Conservation (phyloP, 129 eudicot species). For the Gnaphalium uliginosum region DNA sequence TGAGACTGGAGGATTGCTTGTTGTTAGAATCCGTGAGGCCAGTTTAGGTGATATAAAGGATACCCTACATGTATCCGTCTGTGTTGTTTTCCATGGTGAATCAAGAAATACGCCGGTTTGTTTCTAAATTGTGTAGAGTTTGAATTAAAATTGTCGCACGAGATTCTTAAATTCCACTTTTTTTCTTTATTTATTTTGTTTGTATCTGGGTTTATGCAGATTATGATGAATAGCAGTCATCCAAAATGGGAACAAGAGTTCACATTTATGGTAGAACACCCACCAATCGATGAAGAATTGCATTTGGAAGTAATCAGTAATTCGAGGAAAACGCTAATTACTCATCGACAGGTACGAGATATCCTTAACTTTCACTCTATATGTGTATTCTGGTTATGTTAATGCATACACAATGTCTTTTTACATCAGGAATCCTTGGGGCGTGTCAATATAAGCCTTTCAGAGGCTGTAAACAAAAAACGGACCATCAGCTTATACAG, state of each 20-base stretch:
- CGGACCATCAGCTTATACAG: slow-evolving; percentile 56
- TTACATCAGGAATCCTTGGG: slow-evolving; percentile 51
- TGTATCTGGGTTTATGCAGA: slow-evolving; percentile 21
- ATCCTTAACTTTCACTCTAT: neutral
- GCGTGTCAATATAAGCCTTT: slow-evolving; percentile 46
- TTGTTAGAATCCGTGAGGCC: slow-evolving; percentile 54
- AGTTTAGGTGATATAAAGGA: slow-evolving; percentile 45
- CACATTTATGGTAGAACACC: slow-evolving; percentile 57
- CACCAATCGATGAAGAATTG: slow-evolving; percentile 53
- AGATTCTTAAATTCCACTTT: neutral
- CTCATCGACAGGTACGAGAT: slow-evolving; percentile 52
- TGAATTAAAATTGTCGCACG: neutral
- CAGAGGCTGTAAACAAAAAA: slow-evolving; percentile 56
- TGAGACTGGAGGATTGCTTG: slow-evolving; percentile 67
- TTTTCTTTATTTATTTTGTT: neutral
- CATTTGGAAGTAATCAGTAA: slow-evolving; percentile 60
- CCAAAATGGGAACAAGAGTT: slow-evolving; percentile 76
- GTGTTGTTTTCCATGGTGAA: slow-evolving; percentile 52
- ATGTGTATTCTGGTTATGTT: too few species aligned
- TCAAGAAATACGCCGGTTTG: slow-evolving; percentile 56
- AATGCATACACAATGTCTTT: neutral
- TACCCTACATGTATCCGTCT: slow-evolving; percentile 44
- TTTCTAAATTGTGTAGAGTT: neutral
- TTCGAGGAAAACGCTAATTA: slow-evolving; percentile 50
- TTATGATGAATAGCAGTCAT: slow-evolving; percentile 52